phyloP scores from a whole-genome alignment of 768 basidiomycete species.

The Pluteus cervinus region DNA sequence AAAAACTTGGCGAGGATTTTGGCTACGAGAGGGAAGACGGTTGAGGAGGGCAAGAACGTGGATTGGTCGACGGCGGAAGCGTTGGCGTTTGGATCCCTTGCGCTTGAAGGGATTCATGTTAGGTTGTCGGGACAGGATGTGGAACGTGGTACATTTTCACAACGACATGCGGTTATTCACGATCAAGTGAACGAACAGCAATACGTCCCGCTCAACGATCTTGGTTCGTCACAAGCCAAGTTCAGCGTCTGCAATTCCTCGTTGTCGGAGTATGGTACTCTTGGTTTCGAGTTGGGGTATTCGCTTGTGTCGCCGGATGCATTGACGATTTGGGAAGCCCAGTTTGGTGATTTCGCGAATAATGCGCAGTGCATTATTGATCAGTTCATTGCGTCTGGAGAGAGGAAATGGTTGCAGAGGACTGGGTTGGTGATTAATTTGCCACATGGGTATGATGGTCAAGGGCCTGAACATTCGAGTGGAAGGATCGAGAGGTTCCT shows the following conservation, averaged over 20 bases:
- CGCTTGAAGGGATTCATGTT: slow-evolving; percentile 89
- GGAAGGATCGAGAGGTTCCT: slow-evolving; percentile 94
- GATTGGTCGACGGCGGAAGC: slow-evolving; percentile 99
- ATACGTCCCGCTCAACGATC: slow-evolving; percentile 84
- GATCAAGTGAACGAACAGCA: slow-evolving; percentile 91
- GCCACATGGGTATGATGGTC: slow-evolving; percentile 97
- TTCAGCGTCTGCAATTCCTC: slow-evolving; percentile 98
- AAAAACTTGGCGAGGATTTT: slow-evolving; percentile 94
- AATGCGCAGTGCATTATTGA: slow-evolving; percentile 98
- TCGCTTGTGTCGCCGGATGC: slow-evolving; percentile 93
- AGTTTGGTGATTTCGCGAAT: slow-evolving; percentile 98
- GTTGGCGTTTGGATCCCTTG: slow-evolving; percentile 90
- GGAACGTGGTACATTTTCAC: slow-evolving; percentile 98
- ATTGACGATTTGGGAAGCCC: slow-evolving; percentile 97
- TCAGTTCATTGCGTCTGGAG: slow-evolving; percentile 96
- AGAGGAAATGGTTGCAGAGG: slow-evolving; percentile 96
- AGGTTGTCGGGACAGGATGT: slow-evolving; percentile 97
- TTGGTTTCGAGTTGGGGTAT: slow-evolving; percentile 98
- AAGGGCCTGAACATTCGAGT: slow-evolving; percentile 97
- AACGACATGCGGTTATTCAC: slow-evolving; percentile 94
- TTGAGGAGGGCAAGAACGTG: slow-evolving; percentile 87
- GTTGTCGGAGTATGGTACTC: slow-evolving; percentile 88
- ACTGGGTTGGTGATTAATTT: slow-evolving; percentile 84
- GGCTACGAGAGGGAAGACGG: slow-evolving; percentile 76
- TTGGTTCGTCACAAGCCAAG: slow-evolving; percentile 81